Conservation (phyloP, 106 monocot genomes). For the Gastrodia elata region DNA sequence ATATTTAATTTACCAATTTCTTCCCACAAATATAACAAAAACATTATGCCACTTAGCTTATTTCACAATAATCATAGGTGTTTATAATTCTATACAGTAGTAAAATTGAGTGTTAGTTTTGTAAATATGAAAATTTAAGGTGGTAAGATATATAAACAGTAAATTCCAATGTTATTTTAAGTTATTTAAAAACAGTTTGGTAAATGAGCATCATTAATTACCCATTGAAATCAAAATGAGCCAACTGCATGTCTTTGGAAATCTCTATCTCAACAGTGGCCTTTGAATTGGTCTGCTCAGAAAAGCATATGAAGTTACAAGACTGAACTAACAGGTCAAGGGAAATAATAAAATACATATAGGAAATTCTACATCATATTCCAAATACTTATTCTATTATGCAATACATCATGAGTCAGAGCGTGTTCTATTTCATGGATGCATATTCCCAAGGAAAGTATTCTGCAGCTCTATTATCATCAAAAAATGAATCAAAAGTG, state of each 20-base stretch:
- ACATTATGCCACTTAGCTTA: too few species aligned
- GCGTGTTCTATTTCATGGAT: background rate
- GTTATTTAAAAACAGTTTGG: background rate
- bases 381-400: background rate
- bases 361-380: background rate
- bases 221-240: constrained; percentile 58
- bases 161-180: too few species aligned
- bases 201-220: constrained; percentile 10
- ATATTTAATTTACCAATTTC: too few species aligned
- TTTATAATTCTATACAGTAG: too few species aligned
- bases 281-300: constrained; percentile 29
- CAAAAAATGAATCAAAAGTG: too few species aligned
- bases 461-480: too few species aligned
- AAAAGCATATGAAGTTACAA: background rate
- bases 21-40: too few species aligned
- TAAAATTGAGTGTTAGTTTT: too few species aligned
- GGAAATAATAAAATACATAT: background rate
- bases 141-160: too few species aligned
- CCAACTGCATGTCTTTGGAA: constrained; percentile 44
- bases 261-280: constrained; percentile 63
- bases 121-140: too few species aligned
- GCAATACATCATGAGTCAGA: background rate
- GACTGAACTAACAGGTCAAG: background rate
- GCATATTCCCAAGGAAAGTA: too few species aligned
- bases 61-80: too few species aligned